Conservation (phyloP, 495 filamentous ascomycete species). For the Trypethelium eluteriae region DNA sequence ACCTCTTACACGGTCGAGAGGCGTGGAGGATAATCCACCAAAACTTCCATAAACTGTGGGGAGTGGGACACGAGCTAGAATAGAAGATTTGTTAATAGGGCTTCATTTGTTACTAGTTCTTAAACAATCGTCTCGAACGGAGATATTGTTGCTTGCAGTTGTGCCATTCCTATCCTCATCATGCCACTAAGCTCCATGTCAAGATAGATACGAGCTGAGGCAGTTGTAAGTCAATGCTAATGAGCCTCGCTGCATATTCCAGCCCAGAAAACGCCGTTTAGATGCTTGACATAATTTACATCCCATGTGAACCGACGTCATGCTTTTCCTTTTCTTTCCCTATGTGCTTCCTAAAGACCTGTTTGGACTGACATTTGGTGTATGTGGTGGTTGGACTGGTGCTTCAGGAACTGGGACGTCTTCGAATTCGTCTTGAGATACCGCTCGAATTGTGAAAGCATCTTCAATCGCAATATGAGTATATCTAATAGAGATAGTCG, state of each 20-base stretch:
- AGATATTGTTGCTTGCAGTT: background rate
- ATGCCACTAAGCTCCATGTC: background rate
- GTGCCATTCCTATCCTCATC: no score
- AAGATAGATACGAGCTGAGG: background rate
- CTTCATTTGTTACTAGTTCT: background rate
- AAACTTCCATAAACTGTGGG: background rate
- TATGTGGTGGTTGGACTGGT: constrained; percentile 41
- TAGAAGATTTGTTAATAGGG: background rate
- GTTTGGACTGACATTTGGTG: constrained; percentile 23
- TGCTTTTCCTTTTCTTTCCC: background rate
- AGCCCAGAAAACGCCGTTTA: background rate
- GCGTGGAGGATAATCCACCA: background rate
- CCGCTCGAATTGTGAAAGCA: constrained; percentile 74
- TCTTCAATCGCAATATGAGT: constrained; percentile 45
- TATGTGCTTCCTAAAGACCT: background rate
- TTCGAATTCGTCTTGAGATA: constrained; percentile 96
- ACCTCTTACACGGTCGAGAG: constrained; percentile 11
- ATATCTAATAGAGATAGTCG: background rate
- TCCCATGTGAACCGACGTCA: background rate
- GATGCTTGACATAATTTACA: background rate
- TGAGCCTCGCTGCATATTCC: background rate
- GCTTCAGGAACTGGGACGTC: constrained; percentile 80
- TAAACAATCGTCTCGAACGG: background rate
- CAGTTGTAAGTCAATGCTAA: background rate
- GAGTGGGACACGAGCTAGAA: background rate